phyloP scores from a whole-genome alignment of 176 grass and related monocot genomes.

The maize (Zea mays) region DNA sequence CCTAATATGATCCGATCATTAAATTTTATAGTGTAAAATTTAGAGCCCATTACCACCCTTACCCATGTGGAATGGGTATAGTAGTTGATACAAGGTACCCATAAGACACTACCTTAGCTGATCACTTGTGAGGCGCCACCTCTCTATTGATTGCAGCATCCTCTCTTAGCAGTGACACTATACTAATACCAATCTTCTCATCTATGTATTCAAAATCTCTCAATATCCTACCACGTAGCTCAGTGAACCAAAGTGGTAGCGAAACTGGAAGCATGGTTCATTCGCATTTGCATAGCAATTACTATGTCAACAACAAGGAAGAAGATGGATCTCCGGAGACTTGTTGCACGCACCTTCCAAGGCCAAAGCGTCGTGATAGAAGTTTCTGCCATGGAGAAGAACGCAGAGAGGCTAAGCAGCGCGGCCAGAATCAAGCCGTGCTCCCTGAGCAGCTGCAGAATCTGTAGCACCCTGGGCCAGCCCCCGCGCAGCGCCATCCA shows the following conservation, averaged over 20 bases:
- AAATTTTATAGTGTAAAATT: too few relatives aligned
- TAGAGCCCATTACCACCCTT: too few relatives aligned
- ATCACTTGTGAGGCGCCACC: too few relatives aligned
- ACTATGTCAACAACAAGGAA: background rate
- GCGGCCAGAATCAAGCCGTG: slow-evolving; percentile 68
- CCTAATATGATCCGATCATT: too few relatives aligned
- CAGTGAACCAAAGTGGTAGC: slow-evolving; percentile 14
- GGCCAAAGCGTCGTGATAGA: slow-evolving; percentile 96
- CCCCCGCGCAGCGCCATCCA: slow-evolving; percentile 41
- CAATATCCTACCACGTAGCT: background rate
- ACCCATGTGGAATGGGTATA: background rate
- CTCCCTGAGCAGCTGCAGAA: slow-evolving; percentile 74
- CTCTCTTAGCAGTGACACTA: background rate
- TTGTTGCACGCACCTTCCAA: slow-evolving; percentile 70
- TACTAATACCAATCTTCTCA: background rate
- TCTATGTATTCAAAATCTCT: background rate
- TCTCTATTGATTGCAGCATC: background rate
- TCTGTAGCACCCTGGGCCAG: slow-evolving; percentile 63
- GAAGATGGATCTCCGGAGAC: background rate
- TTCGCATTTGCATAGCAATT: background rate
- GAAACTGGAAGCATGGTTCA: background rate
- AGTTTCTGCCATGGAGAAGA: slow-evolving; percentile 99
- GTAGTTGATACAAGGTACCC: background rate
- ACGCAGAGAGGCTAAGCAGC: slow-evolving; percentile 81
- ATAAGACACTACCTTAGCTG: background rate